Evolutionary conservation across 768 basidiomycete genomes (phyloP).

Genomic region (Suillus fuscotomentosus): DNA sequence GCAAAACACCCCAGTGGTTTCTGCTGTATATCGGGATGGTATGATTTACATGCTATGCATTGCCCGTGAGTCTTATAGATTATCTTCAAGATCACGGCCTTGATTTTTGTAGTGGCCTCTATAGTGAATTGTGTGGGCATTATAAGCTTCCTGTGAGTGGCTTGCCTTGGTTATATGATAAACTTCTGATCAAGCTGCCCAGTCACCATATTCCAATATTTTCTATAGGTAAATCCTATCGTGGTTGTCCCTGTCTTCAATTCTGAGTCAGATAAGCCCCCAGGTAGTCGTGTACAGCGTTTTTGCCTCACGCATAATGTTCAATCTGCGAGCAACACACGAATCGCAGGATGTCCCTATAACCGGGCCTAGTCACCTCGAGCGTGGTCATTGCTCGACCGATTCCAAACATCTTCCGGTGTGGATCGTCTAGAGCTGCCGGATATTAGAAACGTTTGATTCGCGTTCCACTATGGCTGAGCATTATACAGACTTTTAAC

Average conservation of each 20-base stretch:
- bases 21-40: not conserved
- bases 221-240: not conserved
- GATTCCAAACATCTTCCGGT: not conserved
- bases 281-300: not conserved
- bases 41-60: not conserved
- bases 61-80: not conserved
- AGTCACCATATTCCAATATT: not conserved
- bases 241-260: not conserved
- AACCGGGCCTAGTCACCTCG: not conserved
- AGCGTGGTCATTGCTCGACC: not conserved
- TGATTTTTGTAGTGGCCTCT: not conserved
- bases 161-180: not conserved
- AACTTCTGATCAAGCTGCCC: not conserved
- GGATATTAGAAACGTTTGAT: not conserved
- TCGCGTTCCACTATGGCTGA: not conserved
- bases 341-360: not conserved
- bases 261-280: not conserved
- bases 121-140: not conserved
- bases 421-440: not conserved
- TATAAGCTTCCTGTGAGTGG: not conserved
- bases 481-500: too few species aligned
- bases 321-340: not conserved
- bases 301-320: not conserved
- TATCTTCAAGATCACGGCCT: not conserved
- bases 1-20: not conserved